A percentile compares a stretch with the other conserved stretches of the same genome.
Conservation (phyloP, 2,329 filamentous ascomycete genomes). For the Arthrocladium fulminans region DNA sequence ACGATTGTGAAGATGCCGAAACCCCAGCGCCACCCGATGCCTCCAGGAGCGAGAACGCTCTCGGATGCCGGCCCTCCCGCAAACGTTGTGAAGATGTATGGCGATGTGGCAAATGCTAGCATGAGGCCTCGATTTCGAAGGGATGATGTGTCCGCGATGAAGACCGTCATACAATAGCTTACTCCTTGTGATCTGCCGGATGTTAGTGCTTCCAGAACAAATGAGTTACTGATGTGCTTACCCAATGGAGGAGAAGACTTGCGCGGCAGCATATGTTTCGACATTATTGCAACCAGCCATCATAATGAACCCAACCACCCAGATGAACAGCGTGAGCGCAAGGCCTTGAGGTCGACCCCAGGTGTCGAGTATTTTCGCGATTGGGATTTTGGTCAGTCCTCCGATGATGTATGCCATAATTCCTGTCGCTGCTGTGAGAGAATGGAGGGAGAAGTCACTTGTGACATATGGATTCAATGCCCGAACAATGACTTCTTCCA, state of each 20-base stretch:
- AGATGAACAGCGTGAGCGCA: conserved; percentile 35
- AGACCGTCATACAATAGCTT: conserved; percentile 22
- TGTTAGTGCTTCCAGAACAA: too few species aligned
- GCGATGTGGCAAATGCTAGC: conserved; percentile 24
- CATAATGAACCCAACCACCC: conserved; percentile 44
- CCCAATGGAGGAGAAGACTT: conserved; percentile 39
- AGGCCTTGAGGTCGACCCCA: conserved; percentile 53
- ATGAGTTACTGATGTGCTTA: conserved; percentile 31
- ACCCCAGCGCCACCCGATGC: conserved; percentile 19
- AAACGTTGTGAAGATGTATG: conserved; percentile 15
- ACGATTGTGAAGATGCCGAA: conserved; percentile 23
- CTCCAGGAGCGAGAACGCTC: conserved; percentile 12
- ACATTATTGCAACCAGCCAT: conserved; percentile 53
- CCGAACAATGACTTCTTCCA: conserved; percentile 28
- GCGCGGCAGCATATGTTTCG: conserved; percentile 51
- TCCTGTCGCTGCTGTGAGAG: conserved; percentile 43
- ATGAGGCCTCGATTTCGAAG: conserved; percentile 16
- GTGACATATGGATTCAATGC: conserved; percentile 42
- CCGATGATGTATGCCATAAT: conserved; percentile 48
- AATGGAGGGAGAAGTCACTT: conserved; percentile 43
- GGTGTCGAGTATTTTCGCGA: conserved; percentile 45
- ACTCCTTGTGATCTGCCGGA: conserved; percentile 35
- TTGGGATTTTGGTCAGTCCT: conserved; percentile 44
- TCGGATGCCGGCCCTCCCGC: conserved; percentile 14
- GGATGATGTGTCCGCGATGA: conserved; percentile 28